Evolutionary conservation across 768 basidiomycete genomes (phyloP).

Genomic region (Porpolomopsis calyptriformis): DNA sequence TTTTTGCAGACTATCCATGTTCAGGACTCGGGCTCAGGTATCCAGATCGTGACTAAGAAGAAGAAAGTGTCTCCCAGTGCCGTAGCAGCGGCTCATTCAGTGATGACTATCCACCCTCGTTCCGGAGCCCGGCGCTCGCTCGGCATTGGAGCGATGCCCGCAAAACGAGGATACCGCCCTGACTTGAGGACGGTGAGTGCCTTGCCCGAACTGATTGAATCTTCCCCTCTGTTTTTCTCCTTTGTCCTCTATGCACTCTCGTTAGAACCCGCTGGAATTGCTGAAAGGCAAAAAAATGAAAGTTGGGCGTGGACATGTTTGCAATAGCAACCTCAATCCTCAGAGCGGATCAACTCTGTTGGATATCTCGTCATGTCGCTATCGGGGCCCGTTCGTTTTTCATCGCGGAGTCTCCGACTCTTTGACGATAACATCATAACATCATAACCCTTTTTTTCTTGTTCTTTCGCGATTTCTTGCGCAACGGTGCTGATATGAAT

Average conservation of each 20-base stretch:
- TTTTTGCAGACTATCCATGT: slow-evolving; percentile 53
- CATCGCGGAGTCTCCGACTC: slow-evolving; percentile 57
- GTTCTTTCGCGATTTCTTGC: slow-evolving; percentile 6
- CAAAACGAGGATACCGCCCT: slow-evolving; percentile 64
- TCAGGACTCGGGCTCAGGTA: slow-evolving; percentile 38
- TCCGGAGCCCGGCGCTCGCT: slow-evolving; percentile 63
- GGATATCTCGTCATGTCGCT: slow-evolving; percentile 62
- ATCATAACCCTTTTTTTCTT: slow-evolving; percentile 12
- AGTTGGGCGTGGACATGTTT: slow-evolving; percentile 91
- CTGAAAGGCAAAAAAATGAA: slow-evolving; percentile 59
- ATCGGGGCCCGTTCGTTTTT: slow-evolving; percentile 61
- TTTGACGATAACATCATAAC: slow-evolving; percentile 51
- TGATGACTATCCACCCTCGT: slow-evolving; percentile 49
- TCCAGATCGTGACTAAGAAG: slow-evolving; percentile 60
- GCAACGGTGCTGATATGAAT: slow-evolving; percentile 21
- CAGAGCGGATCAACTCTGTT: slow-evolving; percentile 50
- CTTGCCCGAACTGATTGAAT: too few species aligned
- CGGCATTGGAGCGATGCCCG: slow-evolving; percentile 48
- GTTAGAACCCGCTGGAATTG: slow-evolving; percentile 86
- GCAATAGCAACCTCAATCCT: slow-evolving; percentile 53
- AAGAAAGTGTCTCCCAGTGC: slow-evolving; percentile 41
- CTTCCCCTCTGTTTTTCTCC: slow-evolving; percentile 10
- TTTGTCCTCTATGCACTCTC: slow-evolving; percentile 48
- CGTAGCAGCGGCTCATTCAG: slow-evolving; percentile 39
- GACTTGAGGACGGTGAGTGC: slow-evolving; percentile 69